Evolutionary conservation across 108 stramenopile genomes (phyloP).

Genomic region (Phaeodactylum tricornutum): DNA sequence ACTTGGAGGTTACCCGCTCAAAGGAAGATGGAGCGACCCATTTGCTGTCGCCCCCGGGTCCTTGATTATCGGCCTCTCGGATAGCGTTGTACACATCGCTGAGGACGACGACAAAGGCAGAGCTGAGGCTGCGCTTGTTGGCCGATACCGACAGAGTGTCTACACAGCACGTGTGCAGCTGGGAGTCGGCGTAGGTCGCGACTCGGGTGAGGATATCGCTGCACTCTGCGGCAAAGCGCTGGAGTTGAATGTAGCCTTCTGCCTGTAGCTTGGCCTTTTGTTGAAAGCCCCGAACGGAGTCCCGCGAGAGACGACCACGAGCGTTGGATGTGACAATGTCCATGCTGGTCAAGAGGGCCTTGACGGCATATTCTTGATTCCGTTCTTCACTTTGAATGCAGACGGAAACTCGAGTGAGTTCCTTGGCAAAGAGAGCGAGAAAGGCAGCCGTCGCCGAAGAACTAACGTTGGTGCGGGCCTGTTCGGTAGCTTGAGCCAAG

Average conservation of each 20-base stretch:
- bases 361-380: slow-evolving; percentile 1
- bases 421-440: not conserved
- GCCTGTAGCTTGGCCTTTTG: not conserved
- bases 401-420: not conserved
- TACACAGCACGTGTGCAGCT: slow-evolving; percentile 1
- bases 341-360: slow-evolving; percentile 3
- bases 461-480: not conserved
- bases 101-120: slow-evolving; percentile 7
- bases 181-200: not conserved
- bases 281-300: not conserved
- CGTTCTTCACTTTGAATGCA: not conserved
- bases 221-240: not conserved
- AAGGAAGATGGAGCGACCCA: too few relatives aligned
- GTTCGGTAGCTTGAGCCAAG: not conserved
- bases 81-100: slow-evolving; percentile 12
- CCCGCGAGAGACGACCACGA: not conserved
- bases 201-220: not conserved
- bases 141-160: not conserved
- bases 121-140: not conserved
- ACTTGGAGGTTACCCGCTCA: too few relatives aligned
- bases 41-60: not conserved
- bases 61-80: slow-evolving; percentile 7
- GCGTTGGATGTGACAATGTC: not conserved
- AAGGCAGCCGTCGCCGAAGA: not conserved
- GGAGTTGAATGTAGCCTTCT: not conserved